phyloP scores from a whole-genome alignment of 1,284 basidiomycete species.

The Kwoniella shivajii region DNA sequence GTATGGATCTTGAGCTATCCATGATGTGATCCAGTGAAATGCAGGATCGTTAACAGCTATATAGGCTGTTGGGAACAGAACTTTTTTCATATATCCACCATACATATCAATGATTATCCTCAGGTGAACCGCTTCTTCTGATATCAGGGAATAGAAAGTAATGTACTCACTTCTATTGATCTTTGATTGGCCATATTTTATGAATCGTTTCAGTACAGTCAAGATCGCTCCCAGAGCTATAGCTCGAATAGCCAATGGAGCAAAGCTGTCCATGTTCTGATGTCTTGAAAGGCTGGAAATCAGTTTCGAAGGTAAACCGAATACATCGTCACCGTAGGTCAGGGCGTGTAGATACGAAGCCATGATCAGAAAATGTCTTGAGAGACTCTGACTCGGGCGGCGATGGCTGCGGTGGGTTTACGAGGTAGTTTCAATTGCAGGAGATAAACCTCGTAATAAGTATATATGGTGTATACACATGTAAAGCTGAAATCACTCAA shows the following conservation, averaged over 20 bases:
- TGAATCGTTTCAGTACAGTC: background rate
- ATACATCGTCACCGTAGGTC: slow-evolving; percentile 3
- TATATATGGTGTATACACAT: too few species aligned
- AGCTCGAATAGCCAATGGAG: slow-evolving; percentile 8
- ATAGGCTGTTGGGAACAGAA: slow-evolving; percentile 28
- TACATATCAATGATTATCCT: background rate
- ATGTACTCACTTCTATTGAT: slow-evolving; percentile 3
- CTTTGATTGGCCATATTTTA: background rate
- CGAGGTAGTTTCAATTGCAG: too few species aligned
- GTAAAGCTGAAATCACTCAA: too few species aligned
- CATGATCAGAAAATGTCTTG: background rate
- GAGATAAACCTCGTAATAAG: too few species aligned
- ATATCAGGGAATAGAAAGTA: background rate
- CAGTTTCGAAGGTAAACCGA: background rate
- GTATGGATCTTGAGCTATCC: slow-evolving; percentile 29
- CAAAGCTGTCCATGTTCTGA: background rate
- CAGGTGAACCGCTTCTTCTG: too few species aligned
- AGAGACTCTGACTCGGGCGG: too few species aligned
- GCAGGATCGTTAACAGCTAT: slow-evolving; percentile 24
- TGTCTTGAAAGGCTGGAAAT: background rate
- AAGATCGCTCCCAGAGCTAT: background rate
- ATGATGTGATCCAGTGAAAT: slow-evolving; percentile 33
- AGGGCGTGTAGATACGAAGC: background rate
- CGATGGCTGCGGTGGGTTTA: too few species aligned
- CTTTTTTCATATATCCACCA: slow-evolving; percentile 1